Conservation (phyloP, 2,329 filamentous ascomycete species). For the Albophoma yamanashiensis region DNA sequence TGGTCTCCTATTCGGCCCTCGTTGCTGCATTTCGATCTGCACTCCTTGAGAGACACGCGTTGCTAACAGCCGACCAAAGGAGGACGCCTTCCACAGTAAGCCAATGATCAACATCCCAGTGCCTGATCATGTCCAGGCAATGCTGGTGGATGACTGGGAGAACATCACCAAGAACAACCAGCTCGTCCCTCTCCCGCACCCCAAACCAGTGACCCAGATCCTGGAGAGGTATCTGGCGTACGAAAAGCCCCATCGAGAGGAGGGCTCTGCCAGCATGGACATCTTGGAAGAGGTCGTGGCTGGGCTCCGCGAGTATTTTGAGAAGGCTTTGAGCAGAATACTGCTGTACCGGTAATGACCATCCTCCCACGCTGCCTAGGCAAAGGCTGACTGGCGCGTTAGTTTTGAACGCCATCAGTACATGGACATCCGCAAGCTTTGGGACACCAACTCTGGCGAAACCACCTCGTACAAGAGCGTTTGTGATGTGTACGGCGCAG, state of each 20-base stretch:
- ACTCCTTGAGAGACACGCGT: neutral
- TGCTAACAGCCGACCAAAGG: slow-evolving; percentile 40
- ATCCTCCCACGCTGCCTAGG: neutral
- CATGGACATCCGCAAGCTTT: slow-evolving; percentile 61
- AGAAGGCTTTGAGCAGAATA: slow-evolving; percentile 77
- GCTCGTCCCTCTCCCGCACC: slow-evolving; percentile 74
- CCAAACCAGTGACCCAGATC: slow-evolving; percentile 64
- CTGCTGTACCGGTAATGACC: slow-evolving; percentile 64
- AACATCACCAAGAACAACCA: slow-evolving; percentile 94
- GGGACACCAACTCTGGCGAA: slow-evolving; percentile 45
- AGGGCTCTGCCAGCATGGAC: slow-evolving; percentile 62
- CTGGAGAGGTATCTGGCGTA: slow-evolving; percentile 69
- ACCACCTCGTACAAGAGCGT: slow-evolving; percentile 60
- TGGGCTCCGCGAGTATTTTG: slow-evolving; percentile 88
- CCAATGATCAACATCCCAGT: slow-evolving; percentile 80
- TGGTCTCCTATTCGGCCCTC: neutral
- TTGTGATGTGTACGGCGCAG: slow-evolving; percentile 80
- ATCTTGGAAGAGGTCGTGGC: slow-evolving; percentile 83
- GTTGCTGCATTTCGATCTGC: neutral
- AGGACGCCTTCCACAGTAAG: slow-evolving; percentile 74
- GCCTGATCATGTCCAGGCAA: slow-evolving; percentile 80
- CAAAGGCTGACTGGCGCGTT: slow-evolving; percentile 10
- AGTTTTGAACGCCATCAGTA: slow-evolving; percentile 90
- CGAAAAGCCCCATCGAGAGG: slow-evolving; percentile 54
- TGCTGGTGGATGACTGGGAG: slow-evolving; percentile 97